These are phyloP conservation scores for Candida pini DNA, from an alignment of 805 yeast species.

Conservation along the genomic window DNA sequence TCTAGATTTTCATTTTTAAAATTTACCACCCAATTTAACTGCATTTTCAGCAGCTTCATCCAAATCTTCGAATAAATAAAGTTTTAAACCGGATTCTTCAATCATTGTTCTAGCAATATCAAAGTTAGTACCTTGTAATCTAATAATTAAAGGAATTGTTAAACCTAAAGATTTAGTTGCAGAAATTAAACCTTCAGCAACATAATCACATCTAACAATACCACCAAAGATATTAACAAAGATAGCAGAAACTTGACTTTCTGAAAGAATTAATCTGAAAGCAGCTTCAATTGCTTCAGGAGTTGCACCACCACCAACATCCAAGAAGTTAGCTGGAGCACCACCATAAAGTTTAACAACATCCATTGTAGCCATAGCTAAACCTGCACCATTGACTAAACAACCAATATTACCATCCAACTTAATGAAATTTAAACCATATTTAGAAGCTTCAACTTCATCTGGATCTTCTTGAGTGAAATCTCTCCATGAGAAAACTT, in stretches of 20 bases:
- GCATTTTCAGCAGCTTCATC: conserved; percentile 97
- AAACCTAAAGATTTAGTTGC: conserved; percentile 90
- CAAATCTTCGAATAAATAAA: conserved; percentile 84
- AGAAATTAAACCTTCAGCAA: conserved; percentile 94
- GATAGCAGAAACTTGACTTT: conserved; percentile 85
- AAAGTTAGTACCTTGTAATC: conserved; percentile 97
- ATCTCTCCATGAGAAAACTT: conserved; percentile 96
- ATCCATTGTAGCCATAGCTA: conserved; percentile 99
- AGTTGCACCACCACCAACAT: conserved; percentile 99
- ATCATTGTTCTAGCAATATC: conserved; percentile 84
- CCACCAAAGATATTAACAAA: conserved; percentile 99
- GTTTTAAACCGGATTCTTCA: conserved; percentile 83
- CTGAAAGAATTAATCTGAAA: conserved; percentile 86
- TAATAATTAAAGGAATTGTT: conserved; percentile 91
- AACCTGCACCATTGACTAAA: conserved; percentile 98
- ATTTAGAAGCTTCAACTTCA: conserved; percentile 87
- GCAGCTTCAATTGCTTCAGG: conserved; percentile 98
- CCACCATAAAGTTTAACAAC: conserved; percentile 98
- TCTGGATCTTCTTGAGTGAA: conserved; percentile 96
- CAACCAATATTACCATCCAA: conserved; percentile 98
- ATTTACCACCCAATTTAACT: conserved; percentile 55
- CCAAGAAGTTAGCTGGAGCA: conserved; percentile 97
- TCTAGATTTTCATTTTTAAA: too few relatives aligned
- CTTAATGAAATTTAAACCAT: conserved; percentile 92
- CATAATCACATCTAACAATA: conserved; percentile 98